A percentile compares a stretch with the other conserved stretches of the same genome.
Evolutionary conservation across 257 asterid genomes (phyloP).

Genomic region (Datura wrightii): DNA sequence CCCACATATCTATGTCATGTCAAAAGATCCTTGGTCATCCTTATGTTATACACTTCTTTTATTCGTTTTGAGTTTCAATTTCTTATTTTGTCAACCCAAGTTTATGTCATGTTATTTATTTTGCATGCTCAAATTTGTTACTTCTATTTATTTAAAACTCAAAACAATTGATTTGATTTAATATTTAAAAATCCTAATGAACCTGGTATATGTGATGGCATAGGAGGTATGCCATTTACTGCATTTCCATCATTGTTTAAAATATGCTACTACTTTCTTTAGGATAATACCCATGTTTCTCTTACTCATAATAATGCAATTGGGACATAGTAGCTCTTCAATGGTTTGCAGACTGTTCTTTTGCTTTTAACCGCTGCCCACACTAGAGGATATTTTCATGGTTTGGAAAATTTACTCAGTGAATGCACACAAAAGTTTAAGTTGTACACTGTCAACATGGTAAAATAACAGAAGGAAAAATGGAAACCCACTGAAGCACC

Average conservation of each 20-base stretch:
- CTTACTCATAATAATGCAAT: conserved; percentile 14
- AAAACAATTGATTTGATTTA: too few relatives aligned
- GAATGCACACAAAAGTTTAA: background rate
- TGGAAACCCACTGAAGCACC: background rate
- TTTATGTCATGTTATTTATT: too few relatives aligned
- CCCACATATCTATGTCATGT: too few relatives aligned
- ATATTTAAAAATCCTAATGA: too few relatives aligned
- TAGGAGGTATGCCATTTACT: background rate
- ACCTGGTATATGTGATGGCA: too few relatives aligned
- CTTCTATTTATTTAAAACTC: too few relatives aligned
- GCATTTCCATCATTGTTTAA: background rate
- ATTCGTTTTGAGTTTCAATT: too few relatives aligned
- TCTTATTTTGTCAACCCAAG: too few relatives aligned
- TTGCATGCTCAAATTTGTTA: too few relatives aligned
- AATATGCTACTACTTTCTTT: background rate
- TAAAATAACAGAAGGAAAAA: background rate
- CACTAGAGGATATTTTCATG: background rate
- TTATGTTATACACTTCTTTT: too few relatives aligned
- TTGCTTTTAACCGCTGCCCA: background rate
- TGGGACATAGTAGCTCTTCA: background rate
- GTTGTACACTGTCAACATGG: background rate
- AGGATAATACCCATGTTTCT: background rate
- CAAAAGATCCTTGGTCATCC: too few relatives aligned
- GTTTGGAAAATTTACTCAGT: background rate
- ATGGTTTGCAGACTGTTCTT: background rate